Base-by-base conservation (phyloP, 148 eudicot species). In the Polygonum maritimum region DNA sequence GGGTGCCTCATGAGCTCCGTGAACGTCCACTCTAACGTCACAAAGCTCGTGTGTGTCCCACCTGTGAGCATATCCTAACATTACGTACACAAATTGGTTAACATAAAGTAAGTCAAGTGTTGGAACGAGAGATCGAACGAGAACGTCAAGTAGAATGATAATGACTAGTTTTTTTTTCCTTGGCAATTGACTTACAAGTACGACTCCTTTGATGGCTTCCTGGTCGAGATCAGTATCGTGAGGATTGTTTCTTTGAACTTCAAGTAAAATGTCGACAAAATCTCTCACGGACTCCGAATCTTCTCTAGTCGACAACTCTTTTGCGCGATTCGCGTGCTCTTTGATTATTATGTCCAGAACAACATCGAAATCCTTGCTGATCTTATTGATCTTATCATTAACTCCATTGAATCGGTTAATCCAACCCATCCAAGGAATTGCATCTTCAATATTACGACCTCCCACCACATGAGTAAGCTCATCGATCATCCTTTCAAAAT, bases 391-490 rank as follows among this genome's bases (percentile, higher is more conserved):
- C 36, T 52, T 52, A 49, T 47, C 47, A 74, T 74, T 31, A 15
- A 49, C 38, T 10, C 76, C 76, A 36, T 15, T 74, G 26, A 74
- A 19, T 6, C 31, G 4, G 7, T 74, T 74, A 26, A 74, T 33
- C 76, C 76, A 74, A 8, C 11, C 76, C 40, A 74, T 33, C 65
- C 76, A 74, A 15, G 76, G 76, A 51, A 74, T 16, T 0, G 33
- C 35, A n/a, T 74, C 67, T 19, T 57, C 76, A 60, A 60, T 12
- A 31, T 60, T 60, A 31, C 1, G 11, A 9, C 35, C 11, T 2
- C 69, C 69, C 36, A 12, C 9, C 13, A 8, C 36, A 22, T 2
- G 3, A 5, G 26, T 5, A 2, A n/a, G 31, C 33, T 22, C 65
- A 22, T 7, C 65, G 11, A 58, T 58, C 36, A 60, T 22, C 38